phyloP scores from a whole-genome alignment of 2,329 filamentous ascomycete genomes.

The Arachnomyces sp. region DNA sequence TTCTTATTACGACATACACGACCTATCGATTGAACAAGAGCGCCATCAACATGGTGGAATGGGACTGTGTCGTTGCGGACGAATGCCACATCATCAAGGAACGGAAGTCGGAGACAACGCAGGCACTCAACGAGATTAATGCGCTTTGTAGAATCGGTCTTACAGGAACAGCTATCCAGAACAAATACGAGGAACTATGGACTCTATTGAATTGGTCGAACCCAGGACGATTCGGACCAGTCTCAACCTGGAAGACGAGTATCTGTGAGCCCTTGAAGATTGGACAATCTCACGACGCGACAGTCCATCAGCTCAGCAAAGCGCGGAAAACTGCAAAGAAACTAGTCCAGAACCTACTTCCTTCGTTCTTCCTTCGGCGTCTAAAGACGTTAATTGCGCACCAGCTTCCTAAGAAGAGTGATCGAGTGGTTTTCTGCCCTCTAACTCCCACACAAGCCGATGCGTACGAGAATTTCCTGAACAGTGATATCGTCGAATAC shows the following conservation, averaged over 20 bases:
- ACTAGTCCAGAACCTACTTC: slow-evolving; percentile 77
- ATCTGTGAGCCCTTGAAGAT: slow-evolving; percentile 74
- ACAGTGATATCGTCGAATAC: slow-evolving; percentile 58
- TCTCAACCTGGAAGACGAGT: slow-evolving; percentile 66
- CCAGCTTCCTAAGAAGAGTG: slow-evolving; percentile 88
- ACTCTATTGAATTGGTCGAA: slow-evolving; percentile 94
- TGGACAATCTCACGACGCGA: slow-evolving; percentile 90
- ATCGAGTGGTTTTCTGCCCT: slow-evolving; percentile 90
- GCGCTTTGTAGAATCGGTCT: slow-evolving; percentile 85
- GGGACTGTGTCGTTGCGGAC: slow-evolving; percentile 92
- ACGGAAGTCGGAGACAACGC: slow-evolving; percentile 63
- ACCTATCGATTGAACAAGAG: slow-evolving; percentile 73
- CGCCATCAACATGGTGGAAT: slow-evolving; percentile 73
- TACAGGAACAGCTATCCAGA: slow-evolving; percentile 94
- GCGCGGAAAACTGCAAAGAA: slow-evolving; percentile 75
- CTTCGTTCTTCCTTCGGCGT: slow-evolving; percentile 79
- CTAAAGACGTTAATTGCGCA: slow-evolving; percentile 90
- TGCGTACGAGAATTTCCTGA: slow-evolving; percentile 77
- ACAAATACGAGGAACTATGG: slow-evolving; percentile 96
- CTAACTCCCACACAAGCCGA: slow-evolving; percentile 71
- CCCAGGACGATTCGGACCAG: slow-evolving; percentile 60
- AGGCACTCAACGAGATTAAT: slow-evolving; percentile 84
- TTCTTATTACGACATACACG: slow-evolving; percentile 88
- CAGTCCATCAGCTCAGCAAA: slow-evolving; percentile 67
- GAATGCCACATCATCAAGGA: slow-evolving; percentile 91